Percentiles rank a stretch among this genome's conserved stretches.
Conservation (phyloP, 1,284 basidiomycete species). For the Sporisorium iseilematis-ciliati region DNA sequence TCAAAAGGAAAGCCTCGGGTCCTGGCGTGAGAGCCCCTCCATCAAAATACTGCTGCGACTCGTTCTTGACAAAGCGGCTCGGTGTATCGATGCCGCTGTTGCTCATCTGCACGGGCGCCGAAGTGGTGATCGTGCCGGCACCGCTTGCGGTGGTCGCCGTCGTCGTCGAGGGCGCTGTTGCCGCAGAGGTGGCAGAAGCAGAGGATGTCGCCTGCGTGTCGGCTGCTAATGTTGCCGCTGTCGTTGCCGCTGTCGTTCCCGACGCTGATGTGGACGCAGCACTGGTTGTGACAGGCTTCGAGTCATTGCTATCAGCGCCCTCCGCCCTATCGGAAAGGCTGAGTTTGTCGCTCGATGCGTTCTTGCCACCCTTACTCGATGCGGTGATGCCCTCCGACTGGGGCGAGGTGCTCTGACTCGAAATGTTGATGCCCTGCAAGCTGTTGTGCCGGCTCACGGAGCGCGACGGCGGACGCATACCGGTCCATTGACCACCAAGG, state of each 20-base stretch:
- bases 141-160: slow-evolving; percentile 6
- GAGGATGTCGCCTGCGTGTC: slow-evolving; percentile 2
- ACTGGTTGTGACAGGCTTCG: slow-evolving; percentile 9
- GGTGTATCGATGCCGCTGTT: slow-evolving; percentile 47
- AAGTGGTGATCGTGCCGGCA: slow-evolving; percentile 14
- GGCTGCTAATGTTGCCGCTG: slow-evolving; percentile 5
- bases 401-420: slow-evolving; percentile 34
- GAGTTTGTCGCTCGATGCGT: slow-evolving; percentile 39
- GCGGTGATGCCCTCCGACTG: slow-evolving; percentile 36
- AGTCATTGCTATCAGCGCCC: slow-evolving; percentile 8
- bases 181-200: slow-evolving; percentile 9
- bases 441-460: slow-evolving; percentile 51
- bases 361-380: slow-evolving; percentile 31
- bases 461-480: slow-evolving; percentile 51
- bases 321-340: slow-evolving; percentile 20
- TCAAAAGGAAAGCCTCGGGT: slow-evolving; percentile 61
- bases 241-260: slow-evolving; percentile 10
- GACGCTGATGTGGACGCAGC: slow-evolving; percentile 15
- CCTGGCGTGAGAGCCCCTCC: slow-evolving; percentile 60
- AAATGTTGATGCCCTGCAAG: slow-evolving; percentile 43
- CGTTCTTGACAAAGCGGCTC: slow-evolving; percentile 52
- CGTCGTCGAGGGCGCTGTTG: slow-evolving; percentile 10
- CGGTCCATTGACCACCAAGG: slow-evolving; percentile 49
- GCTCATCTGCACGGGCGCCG: slow-evolving; percentile 30
- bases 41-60: slow-evolving; percentile 57